Base-by-base conservation (phyloP, 148 eudicot species). In the Rhododendron henanense region DNA sequence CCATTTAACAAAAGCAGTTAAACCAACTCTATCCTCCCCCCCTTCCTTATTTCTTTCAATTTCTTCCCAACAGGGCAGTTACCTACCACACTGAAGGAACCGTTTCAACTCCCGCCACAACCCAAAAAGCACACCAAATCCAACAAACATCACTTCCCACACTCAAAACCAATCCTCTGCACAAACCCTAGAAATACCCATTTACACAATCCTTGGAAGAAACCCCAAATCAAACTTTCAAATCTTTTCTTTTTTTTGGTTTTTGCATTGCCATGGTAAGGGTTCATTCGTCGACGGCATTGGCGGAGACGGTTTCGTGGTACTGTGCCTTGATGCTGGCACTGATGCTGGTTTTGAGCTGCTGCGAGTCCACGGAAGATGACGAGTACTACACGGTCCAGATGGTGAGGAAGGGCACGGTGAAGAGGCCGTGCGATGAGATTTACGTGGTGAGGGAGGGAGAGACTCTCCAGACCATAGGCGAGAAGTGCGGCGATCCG, bases 401-500 rank as follows among this genome's bases (percentile, higher is more conserved):
- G 83, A 16, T 51, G 84, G 23, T 18, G 67, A 71, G 77, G 15
- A 82, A 31, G 15, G 61, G 31, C n/a, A 83, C 14, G 78, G 10
- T 33, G 69, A 83, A 79, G 28, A 83, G 63, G 86, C 89, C 91
- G 14, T 94, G 97, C 61, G 97, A 95, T 45, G 97, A 93, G 78
- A 89, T 94, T 37, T 96, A 94, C 25, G 93, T 94, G 57, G 96
- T 96, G 9, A 79, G 88, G 67, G 97, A 96, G 88, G 98, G 98
- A 7, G 98, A 95, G 88, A 91, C 96, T 1, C 82, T 95, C 73
- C 91, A 94, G 37, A 91, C 91, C 0, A 95, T 95, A 10, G 90
- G 97, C 83, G 98, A 94, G 10, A 94, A 92, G 82, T 95, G 98
- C 78, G 94, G 94, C 0, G 98, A 95, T 90, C 96, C 97, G 28